phyloP scores from a whole-genome alignment of 2,329 filamentous ascomycete species.

The Hypomyces perniciosus region DNA sequence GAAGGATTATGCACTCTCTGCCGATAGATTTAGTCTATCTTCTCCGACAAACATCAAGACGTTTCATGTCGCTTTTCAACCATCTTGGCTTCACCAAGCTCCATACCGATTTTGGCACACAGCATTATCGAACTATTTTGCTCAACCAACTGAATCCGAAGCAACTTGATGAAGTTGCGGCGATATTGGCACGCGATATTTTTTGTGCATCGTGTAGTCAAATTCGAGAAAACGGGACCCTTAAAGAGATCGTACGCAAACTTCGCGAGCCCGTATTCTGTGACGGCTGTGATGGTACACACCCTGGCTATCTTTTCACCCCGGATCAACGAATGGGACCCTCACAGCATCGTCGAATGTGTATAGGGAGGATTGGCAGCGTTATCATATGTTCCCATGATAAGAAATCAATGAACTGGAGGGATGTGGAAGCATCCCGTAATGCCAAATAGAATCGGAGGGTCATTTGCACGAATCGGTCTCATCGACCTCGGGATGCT shows the following conservation, averaged over 20 bases:
- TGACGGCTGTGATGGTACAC: not conserved
- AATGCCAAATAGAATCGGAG: no score
- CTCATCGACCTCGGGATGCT: not conserved
- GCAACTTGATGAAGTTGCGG: not conserved
- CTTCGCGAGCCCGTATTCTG: not conserved
- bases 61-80: not conserved
- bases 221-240: not conserved
- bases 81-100: not conserved
- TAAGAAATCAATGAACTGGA: no score
- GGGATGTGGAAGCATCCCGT: no score
- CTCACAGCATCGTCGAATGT: no score
- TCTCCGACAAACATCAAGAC: not conserved
- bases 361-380: no score
- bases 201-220: not conserved
- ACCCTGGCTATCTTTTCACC: not conserved
- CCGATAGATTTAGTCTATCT: not conserved
- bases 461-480: no score
- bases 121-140: not conserved
- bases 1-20: not conserved
- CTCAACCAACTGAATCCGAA: not conserved
- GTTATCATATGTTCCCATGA: no score
- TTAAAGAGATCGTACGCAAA: not conserved
- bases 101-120: not conserved
- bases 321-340: no score
- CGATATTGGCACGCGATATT: not conserved